Conservation (phyloP, 176 grass and related monocot species). For the Thalia dealbata region DNA sequence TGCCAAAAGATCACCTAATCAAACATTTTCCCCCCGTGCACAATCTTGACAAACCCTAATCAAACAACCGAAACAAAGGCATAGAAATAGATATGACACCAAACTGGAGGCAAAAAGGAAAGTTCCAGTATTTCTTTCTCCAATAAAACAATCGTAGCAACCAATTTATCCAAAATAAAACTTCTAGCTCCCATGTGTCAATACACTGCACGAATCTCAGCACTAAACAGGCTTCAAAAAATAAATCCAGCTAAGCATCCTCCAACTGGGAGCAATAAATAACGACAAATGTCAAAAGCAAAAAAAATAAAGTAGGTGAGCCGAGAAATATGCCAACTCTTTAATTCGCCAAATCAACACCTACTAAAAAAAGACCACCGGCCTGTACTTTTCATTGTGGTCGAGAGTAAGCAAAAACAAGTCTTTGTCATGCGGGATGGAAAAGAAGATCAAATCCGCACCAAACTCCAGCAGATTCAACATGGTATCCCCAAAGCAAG, state of each 20-base stretch:
- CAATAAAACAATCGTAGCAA: background rate
- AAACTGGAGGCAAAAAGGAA: background rate
- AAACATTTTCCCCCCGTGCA: too few species aligned
- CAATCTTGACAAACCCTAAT: background rate
- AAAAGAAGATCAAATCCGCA: too few species aligned
- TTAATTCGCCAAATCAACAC: background rate
- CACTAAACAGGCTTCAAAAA: background rate
- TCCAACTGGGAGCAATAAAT: too few species aligned
- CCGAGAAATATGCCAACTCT: background rate
- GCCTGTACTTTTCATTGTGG: background rate
- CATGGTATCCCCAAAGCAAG: too few species aligned
- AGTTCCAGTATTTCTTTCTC: background rate
- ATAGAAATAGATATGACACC: background rate
- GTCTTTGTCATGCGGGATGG: background rate
- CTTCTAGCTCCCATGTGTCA: background rate
- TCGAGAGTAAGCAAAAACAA: background rate
- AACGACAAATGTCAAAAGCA: background rate
- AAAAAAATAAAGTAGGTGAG: too few species aligned
- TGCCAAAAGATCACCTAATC: background rate
- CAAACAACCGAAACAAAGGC: background rate
- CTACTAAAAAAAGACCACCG: background rate
- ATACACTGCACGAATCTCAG: background rate
- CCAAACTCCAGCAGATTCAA: too few species aligned
- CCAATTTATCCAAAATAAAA: background rate
- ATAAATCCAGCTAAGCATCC: too few species aligned